A percentile compares a stretch with the other conserved stretches of the same genome.
These are phyloP conservation scores for Boletus tylopilopsis DNA, from an alignment of 768 basidiomycete genomes.

Conservation along the genomic window DNA sequence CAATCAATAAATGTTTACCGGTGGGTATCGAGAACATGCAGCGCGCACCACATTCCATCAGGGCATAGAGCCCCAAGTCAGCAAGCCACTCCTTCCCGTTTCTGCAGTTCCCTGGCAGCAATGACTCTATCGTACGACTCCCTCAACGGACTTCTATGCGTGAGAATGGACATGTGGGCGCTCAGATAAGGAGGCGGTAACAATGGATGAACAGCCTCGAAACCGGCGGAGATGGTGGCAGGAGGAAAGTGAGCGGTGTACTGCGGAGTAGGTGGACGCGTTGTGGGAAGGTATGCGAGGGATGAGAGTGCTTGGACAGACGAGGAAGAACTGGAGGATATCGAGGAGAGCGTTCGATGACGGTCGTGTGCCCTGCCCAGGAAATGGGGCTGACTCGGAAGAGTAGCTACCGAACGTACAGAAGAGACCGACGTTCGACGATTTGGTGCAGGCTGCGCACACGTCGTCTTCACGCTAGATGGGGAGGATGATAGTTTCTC, in stretches of 20 bases:
- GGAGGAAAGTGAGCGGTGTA: constrained; percentile 63
- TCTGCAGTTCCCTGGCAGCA: constrained; percentile 46
- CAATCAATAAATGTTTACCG: neutral
- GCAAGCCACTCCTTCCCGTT: constrained; percentile 11
- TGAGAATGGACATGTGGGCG: constrained; percentile 66
- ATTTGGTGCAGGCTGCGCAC: constrained; percentile 30
- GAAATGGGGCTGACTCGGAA: constrained; percentile 41
- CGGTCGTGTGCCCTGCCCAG: constrained; percentile 38
- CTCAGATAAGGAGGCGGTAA: constrained; percentile 69
- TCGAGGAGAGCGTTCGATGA: constrained; percentile 53
- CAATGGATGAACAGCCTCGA: constrained; percentile 64
- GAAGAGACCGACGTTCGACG: constrained; percentile 59
- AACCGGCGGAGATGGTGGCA: constrained; percentile 47
- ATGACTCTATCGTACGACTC: constrained; percentile 69
- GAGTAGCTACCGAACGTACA: constrained; percentile 53
- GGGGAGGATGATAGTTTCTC: constrained; percentile 32
- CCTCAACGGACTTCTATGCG: constrained; percentile 60
- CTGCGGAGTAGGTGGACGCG: constrained; percentile 37
- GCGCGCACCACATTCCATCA: neutral
- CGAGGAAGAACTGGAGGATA: constrained; percentile 45
- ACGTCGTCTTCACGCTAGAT: constrained; percentile 37
- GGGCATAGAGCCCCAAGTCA: neutral
- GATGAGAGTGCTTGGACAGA: constrained; percentile 55
- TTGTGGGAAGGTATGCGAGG: constrained; percentile 48
- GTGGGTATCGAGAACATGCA: constrained; percentile 20